Percentiles rank a stretch among this genome's conserved stretches.
Conservation (phyloP, 164 flowering plant species). For the Piper betle region DNA sequence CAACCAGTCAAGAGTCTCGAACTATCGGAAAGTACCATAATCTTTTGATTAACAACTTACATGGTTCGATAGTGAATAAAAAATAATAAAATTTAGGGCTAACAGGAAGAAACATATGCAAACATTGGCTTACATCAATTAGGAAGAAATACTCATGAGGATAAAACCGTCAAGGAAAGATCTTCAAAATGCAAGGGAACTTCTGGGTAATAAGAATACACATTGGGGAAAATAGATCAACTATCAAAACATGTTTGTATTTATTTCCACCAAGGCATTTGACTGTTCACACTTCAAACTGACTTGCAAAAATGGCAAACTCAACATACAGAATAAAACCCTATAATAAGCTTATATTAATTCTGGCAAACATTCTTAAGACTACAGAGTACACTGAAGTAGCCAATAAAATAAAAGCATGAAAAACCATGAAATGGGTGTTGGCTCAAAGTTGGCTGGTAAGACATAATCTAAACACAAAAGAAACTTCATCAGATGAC, state of each 20-base stretch:
- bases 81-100: background rate
- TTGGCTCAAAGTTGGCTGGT: conserved; percentile 3
- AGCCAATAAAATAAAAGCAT: conserved; percentile 7
- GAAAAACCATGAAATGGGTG: background rate
- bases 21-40: too few relatives aligned
- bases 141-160: conserved; percentile 74
- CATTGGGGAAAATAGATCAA: conserved; percentile 26
- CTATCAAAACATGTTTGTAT: conserved; percentile 2
- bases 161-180: conserved; percentile 37
- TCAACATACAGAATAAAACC: background rate
- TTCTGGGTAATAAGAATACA: conserved; percentile 70
- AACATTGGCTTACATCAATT: conserved; percentile 29
- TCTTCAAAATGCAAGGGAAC: conserved; percentile 56
- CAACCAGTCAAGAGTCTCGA: too few relatives aligned
- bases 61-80: conserved; percentile 7
- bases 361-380: background rate
- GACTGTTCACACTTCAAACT: background rate
- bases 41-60: too few relatives aligned
- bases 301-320: background rate
- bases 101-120: background rate
- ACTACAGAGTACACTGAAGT: background rate
- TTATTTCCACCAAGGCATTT: background rate
- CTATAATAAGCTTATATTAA: background rate
- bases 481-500: background rate
- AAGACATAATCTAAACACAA: conserved; percentile 7